These are phyloP conservation scores for Aspergillus transmontanensis DNA, from an alignment of 2,329 filamentous ascomycete species.

Conservation along the genomic window DNA sequence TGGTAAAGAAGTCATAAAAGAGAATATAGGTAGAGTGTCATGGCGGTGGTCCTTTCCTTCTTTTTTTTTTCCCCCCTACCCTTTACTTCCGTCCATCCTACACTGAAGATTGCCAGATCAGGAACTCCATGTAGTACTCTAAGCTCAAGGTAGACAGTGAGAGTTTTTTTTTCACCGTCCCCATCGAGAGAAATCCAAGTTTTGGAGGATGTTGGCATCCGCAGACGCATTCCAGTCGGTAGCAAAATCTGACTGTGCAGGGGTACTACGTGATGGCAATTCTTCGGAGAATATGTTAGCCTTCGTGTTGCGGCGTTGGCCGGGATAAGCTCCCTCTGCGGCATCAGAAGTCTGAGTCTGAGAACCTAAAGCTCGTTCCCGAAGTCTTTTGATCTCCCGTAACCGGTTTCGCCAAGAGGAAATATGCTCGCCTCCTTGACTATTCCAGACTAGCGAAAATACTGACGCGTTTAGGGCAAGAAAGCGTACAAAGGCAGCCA, in stretches of 20 bases:
- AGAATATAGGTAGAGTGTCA: neutral
- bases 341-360: conserved; percentile 32
- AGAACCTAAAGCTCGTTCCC: conserved; percentile 56
- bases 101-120: neutral
- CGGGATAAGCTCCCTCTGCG: conserved; percentile 35
- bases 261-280: conserved; percentile 32
- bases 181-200: conserved; percentile 48
- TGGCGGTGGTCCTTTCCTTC: conserved; percentile 1
- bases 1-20: conserved; percentile 6
- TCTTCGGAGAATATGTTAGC: conserved; percentile 41
- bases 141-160: neutral
- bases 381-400: conserved; percentile 78
- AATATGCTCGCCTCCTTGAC: conserved; percentile 74
- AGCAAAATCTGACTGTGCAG: conserved; percentile 36
- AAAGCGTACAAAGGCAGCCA: conserved; percentile 84
- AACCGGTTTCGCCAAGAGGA: conserved; percentile 89
- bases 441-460: conserved; percentile 86
- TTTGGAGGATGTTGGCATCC: conserved; percentile 42
- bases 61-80: neutral
- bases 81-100: neutral
- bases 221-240: conserved; percentile 41
- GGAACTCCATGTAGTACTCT: neutral
- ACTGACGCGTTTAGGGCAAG: conserved; percentile 91
- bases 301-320: conserved; percentile 41
- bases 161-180: conserved; percentile 30